These are phyloP conservation scores for Bipolaris oryzae DNA, from an alignment of 2,329 filamentous ascomycete species.

Conservation along the genomic window DNA sequence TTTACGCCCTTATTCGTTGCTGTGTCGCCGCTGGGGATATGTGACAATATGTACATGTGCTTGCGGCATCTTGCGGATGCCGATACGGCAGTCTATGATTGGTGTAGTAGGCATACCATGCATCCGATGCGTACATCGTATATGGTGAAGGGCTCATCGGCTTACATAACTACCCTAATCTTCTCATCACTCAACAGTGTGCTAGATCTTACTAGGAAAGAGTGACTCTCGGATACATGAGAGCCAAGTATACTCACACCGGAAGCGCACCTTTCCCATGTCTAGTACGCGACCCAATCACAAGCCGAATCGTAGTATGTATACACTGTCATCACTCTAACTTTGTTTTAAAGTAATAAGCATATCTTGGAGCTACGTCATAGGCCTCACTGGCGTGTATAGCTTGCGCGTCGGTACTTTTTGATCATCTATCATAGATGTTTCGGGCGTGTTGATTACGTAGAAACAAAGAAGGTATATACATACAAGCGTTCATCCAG, in stretches of 20 bases:
- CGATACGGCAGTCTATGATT: neutral
- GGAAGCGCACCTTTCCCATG: too few species aligned
- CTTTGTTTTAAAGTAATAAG: neutral
- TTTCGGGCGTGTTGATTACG: neutral
- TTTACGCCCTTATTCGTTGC: neutral
- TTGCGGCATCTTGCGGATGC: neutral
- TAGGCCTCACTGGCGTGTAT: too few species aligned
- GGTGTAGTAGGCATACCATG: neutral
- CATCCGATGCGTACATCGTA: too few species aligned
- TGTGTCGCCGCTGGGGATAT: neutral
- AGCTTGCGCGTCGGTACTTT: neutral
- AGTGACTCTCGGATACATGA: neutral
- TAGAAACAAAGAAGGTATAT: neutral
- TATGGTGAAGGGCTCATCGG: too few species aligned
- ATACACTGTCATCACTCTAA: neutral
- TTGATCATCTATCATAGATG: neutral
- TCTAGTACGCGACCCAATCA: neutral
- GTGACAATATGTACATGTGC: neutral
- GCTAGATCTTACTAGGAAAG: neutral
- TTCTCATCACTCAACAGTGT: neutral
- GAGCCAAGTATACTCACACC: too few species aligned
- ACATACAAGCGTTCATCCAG: neutral
- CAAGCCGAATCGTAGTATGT: neutral
- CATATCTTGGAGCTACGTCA: too few species aligned
- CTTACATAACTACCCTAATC: neutral